Conservation (phyloP, 208 protist genomes). For the Crithidia sp. region DNA sequence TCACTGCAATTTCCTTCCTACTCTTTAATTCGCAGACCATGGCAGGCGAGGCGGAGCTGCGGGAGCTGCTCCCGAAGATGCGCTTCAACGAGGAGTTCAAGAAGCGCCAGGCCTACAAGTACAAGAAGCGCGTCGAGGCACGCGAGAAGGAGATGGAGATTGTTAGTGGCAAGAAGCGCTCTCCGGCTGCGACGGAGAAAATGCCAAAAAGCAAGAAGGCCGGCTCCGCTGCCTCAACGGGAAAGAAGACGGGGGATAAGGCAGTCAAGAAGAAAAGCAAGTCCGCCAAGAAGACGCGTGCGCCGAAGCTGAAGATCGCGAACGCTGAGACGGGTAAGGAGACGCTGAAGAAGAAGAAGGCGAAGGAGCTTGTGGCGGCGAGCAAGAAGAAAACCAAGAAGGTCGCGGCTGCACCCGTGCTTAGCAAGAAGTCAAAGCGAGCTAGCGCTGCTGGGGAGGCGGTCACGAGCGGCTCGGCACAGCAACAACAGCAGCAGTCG, state of each 20-base stretch:
- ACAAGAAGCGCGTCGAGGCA: constrained; percentile 43
- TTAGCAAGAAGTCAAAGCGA: background rate
- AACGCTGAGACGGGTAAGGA: constrained; percentile 54
- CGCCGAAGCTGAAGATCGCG: constrained; percentile 46
- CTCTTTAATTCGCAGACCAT: constrained; percentile 1
- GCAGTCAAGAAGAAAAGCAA: constrained; percentile 3
- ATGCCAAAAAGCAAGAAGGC: background rate
- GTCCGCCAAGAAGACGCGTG: constrained; percentile 39
- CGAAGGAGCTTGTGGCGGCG: constrained; percentile 34
- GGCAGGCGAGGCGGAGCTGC: constrained; percentile 31
- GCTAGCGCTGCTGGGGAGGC: no score
- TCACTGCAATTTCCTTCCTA: background rate
- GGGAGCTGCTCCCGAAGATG: constrained; percentile 45
- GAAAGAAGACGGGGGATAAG: constrained; percentile 17
- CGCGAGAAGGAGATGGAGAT: constrained; percentile 37
- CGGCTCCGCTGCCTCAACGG: background rate
- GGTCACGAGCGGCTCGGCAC: no score
- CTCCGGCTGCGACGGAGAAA: background rate
- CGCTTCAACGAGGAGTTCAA: constrained; percentile 70
- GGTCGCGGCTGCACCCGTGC: background rate
- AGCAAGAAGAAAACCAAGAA: constrained; percentile 39
- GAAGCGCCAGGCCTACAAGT: constrained; percentile 51
- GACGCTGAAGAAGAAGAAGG: constrained; percentile 62
- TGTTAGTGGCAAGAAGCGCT: constrained; percentile 31
- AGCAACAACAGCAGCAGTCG: background rate